Evolutionary conservation across 176 grass and related monocot genomes (phyloP), one percentile per base, ranked within the genome.

Genomic region (Avena atlantica): DNA sequence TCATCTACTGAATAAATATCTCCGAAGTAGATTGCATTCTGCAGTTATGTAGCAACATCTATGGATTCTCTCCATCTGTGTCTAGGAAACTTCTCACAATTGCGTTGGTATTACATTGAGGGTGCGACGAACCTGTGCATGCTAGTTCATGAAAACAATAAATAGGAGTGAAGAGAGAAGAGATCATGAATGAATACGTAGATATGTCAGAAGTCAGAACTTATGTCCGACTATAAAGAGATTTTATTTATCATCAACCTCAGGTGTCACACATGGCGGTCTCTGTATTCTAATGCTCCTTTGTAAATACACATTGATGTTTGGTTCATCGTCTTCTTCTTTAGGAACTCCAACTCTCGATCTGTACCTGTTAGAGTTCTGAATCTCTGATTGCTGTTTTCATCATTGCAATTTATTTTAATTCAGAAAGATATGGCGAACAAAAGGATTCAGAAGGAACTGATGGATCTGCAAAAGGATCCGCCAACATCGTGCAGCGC

Each of bases 381-480:
- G 61, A 5, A 63, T 3, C 49, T 47, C 12, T 44, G 7, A 51
- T 87, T 79, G 37, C 13, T 84, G 9, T 47, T 42, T 76, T 62
- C n/a, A 55, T 84, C 52, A 76, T 25, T 25, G 0, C 25, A 25
- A 0, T 25, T 25, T 25, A 25, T 25, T 25, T 25, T 25, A 0
- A 0, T 25, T 25, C 25, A 0, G 1, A 0, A 61, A 86, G 88
- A 89, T 76, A 98, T 98, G 95, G 95, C 93, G 10, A 95, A 92
- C 89, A 98, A 93, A 86, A 91, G 95, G 89, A 98, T 98, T 84
- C 93, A 95, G 83, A 98, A 95, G 88, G 95, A 95, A 44, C 86
- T 98, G 19, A 70, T 93, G 95, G 95, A 95, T 92, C 75, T 98
- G 80, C 93, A 93, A 70, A 98, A 91, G 59, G 93, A 98, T 85